phyloP scores from a whole-genome alignment of 176 grass and related monocot genomes.

The Stipa capillata region DNA sequence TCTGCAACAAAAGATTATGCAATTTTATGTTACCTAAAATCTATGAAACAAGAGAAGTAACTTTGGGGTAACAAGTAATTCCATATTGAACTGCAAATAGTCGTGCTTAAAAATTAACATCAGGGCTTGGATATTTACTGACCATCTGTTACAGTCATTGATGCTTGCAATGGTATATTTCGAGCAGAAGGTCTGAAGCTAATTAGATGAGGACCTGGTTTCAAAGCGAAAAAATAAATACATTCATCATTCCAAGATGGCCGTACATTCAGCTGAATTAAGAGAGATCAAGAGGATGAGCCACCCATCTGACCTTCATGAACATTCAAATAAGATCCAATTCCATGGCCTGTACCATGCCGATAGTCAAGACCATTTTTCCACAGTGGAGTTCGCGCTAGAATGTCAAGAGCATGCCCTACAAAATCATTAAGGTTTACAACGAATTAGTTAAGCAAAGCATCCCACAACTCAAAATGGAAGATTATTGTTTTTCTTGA shows the following conservation, averaged over 20 bases:
- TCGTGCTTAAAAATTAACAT: not conserved
- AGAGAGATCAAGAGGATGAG: constrained; percentile 24
- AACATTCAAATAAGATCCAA: constrained; percentile 93
- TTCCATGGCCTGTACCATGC: constrained; percentile 95
- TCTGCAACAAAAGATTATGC: constrained; percentile 45
- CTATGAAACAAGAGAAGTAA: not conserved
- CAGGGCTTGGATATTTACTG: constrained; percentile 1
- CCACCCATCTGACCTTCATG: constrained; percentile 68
- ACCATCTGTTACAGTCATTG: constrained; percentile 99
- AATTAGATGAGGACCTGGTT: constrained; percentile 91
- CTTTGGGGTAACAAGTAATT: not conserved
- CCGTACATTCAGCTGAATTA: constrained; percentile 5
- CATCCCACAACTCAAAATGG: not conserved
- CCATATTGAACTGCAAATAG: not conserved
- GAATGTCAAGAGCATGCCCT: constrained; percentile 96
- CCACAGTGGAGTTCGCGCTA: constrained; percentile 79
- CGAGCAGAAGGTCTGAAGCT: constrained; percentile 91
- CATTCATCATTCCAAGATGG: not conserved
- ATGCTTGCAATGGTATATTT: constrained; percentile 88
- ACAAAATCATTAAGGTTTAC: constrained; percentile 8
- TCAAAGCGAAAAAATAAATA: not conserved
- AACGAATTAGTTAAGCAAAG: not conserved
- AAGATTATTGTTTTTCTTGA: not conserved
- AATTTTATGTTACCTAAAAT: not conserved
- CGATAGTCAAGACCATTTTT: constrained; percentile 89